These are phyloP conservation scores for Sarocladium strictum DNA, from an alignment of 2,329 filamentous ascomycete species.

Conservation along the genomic window DNA sequence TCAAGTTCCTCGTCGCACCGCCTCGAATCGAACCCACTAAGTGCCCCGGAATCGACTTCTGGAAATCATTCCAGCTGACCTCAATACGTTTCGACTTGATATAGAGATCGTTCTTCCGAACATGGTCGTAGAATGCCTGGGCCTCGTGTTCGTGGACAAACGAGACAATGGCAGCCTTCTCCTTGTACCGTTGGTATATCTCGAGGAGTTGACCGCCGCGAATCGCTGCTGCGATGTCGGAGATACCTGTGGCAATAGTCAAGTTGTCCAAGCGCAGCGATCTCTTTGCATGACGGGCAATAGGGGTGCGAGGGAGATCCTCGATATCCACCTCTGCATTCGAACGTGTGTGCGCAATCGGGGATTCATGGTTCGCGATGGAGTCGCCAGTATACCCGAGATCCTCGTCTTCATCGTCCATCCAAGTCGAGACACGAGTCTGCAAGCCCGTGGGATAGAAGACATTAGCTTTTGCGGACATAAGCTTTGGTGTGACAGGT, in stretches of 20 bases:
- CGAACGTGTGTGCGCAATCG: not conserved
- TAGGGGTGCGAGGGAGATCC: not conserved
- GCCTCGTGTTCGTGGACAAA: constrained; percentile 62
- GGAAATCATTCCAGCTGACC: constrained; percentile 63
- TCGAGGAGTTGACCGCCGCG: constrained; percentile 68
- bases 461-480: constrained; percentile 3
- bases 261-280: constrained; percentile 60
- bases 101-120: constrained; percentile 60
- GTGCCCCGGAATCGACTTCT: constrained; percentile 59
- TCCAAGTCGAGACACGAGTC: not conserved
- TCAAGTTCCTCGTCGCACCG: constrained; percentile 68
- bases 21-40: constrained; percentile 56
- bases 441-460: not conserved
- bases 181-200: constrained; percentile 53
- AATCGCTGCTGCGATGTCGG: constrained; percentile 58
- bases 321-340: not conserved
- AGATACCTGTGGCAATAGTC: constrained; percentile 54
- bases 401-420: not conserved
- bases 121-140: constrained; percentile 58
- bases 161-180: constrained; percentile 59
- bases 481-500: not conserved
- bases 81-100: constrained; percentile 64
- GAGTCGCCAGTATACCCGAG: not conserved
- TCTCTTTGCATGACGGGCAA: constrained; percentile 36
- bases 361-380: not conserved